These are phyloP conservation scores for Eucalyptus tenuipes DNA, from an alignment of 345 rosid species.

Conservation along the genomic window DNA sequence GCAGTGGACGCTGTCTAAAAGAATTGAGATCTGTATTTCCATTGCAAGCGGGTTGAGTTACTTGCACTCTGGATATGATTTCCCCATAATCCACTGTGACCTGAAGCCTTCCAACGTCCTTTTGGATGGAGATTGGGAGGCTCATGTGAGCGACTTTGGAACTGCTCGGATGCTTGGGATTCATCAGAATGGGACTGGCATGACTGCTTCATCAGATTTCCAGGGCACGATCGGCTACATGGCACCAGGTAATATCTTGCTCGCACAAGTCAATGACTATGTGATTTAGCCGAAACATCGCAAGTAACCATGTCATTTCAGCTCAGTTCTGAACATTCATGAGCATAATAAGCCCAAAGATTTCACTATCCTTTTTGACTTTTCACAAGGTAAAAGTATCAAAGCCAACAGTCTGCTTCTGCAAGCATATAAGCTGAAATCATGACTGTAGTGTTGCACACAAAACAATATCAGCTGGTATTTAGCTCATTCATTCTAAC, in stretches of 20 bases:
- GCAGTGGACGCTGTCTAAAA: constrained; percentile 30
- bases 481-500: background rate
- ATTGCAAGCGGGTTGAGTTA: constrained; percentile 64
- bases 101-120: constrained; percentile 83
- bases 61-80: constrained; percentile 62
- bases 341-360: background rate
- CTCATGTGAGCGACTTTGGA: constrained; percentile 95
- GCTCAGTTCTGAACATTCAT: background rate
- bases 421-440: background rate
- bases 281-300: background rate
- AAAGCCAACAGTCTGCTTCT: background rate
- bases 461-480: background rate
- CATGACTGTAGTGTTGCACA: background rate
- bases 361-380: background rate
- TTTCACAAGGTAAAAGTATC: background rate
- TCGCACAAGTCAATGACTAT: background rate
- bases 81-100: constrained; percentile 81
- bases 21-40: constrained; percentile 39
- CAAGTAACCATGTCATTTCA: background rate
- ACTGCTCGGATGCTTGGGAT: constrained; percentile 72
- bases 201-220: constrained; percentile 49
- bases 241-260: constrained; percentile 60
- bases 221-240: constrained; percentile 87
- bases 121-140: constrained; percentile 44
- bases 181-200: constrained; percentile 34